These are phyloP conservation scores for Trichocladium uniseriatum DNA, from an alignment of 495 filamentous ascomycete genomes.

Conservation along the genomic window DNA sequence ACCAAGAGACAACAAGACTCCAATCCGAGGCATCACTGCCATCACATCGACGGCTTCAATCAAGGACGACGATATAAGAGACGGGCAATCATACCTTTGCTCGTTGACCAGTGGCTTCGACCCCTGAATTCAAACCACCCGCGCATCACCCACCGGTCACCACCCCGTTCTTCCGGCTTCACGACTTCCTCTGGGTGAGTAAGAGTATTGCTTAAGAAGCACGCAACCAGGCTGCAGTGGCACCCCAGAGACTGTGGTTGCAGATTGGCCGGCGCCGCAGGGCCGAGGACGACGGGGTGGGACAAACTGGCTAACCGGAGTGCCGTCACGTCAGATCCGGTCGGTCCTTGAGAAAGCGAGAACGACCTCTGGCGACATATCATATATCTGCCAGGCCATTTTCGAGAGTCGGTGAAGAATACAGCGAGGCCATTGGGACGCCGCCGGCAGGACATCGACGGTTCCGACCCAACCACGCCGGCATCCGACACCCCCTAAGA, in stretches of 20 bases:
- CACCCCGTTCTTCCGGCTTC: background rate
- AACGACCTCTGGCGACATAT: background rate
- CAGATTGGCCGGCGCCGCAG: too few species aligned
- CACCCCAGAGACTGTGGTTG: background rate
- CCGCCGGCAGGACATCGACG: too few species aligned
- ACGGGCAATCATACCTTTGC: background rate
- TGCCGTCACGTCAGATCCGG: background rate
- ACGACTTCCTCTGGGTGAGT: background rate
- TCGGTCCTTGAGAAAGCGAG: background rate
- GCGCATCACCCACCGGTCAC: too few species aligned
- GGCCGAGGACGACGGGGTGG: background rate
- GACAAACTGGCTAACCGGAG: background rate
- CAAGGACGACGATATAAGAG: background rate
- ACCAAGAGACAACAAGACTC: background rate
- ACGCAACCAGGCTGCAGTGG: background rate
- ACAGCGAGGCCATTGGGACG: too few species aligned
- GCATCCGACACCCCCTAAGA: too few species aligned
- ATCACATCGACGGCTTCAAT: background rate
- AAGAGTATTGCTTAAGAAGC: background rate
- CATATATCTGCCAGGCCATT: background rate
- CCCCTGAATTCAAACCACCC: background rate
- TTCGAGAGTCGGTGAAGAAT: too few species aligned
- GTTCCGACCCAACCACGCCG: too few species aligned
- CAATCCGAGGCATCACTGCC: background rate
- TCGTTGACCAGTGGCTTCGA: background rate